These are phyloP conservation scores for Penicillium sp. DNA, from an alignment of 2,329 filamentous ascomycete species.

Conservation along the genomic window DNA sequence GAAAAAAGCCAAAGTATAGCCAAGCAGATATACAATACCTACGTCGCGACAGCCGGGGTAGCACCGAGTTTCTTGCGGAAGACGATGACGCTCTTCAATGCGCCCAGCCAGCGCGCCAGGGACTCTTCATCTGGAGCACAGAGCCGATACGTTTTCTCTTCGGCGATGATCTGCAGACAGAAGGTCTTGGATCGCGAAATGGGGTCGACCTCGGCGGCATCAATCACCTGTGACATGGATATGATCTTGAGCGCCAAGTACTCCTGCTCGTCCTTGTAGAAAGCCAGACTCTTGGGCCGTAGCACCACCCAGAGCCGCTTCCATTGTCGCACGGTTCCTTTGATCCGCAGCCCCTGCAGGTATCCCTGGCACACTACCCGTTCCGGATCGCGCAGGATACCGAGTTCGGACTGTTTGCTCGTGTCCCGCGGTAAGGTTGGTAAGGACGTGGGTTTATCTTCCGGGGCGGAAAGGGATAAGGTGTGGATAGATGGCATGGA, in stretches of 20 bases:
- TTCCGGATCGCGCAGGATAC: constrained; percentile 66
- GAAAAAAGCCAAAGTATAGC: neutral
- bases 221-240: constrained; percentile 73
- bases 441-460: constrained; percentile 32
- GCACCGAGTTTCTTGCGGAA: constrained; percentile 36
- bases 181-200: constrained; percentile 78
- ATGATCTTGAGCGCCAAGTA: constrained; percentile 84
- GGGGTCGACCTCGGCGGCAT: constrained; percentile 89
- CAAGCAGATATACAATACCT: neutral
- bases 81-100: constrained; percentile 70
- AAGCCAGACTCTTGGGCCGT: constrained; percentile 75
- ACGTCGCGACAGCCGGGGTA: constrained; percentile 13
- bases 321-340: constrained; percentile 81
- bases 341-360: constrained; percentile 79
- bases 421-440: constrained; percentile 53
- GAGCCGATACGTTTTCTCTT: constrained; percentile 80
- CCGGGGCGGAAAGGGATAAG: constrained; percentile 28
- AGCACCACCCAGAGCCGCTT: constrained; percentile 93
- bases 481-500: constrained; percentile 32
- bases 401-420: constrained; percentile 61
- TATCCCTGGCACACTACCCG: constrained; percentile 93
- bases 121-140: constrained; percentile 77
- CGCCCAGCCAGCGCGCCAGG: constrained; percentile 79
- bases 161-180: constrained; percentile 90
- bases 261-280: constrained; percentile 92